phyloP scores from a whole-genome alignment of 140 eudicot species.

The Bidens hawaiensis region DNA sequence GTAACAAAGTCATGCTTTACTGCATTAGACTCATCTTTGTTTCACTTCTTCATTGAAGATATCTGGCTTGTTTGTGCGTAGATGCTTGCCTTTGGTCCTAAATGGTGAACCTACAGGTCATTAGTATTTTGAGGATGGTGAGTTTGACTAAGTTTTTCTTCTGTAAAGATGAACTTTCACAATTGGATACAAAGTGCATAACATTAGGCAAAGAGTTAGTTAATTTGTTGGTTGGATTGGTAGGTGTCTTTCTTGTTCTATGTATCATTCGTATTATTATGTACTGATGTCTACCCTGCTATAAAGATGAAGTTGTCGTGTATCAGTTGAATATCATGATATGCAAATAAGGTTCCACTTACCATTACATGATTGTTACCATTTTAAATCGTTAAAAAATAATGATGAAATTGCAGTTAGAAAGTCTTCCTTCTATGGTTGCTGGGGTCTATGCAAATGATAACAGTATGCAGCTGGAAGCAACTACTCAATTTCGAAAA shows the following conservation, averaged over 20 bases:
- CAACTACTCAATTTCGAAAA: constrained; percentile 90
- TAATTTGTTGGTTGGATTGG: constrained; percentile 2
- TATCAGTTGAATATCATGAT: background rate
- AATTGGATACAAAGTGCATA: background rate
- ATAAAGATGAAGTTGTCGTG: background rate
- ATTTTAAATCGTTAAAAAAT: background rate
- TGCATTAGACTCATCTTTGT: background rate
- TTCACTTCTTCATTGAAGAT: background rate
- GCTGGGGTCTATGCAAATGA: constrained; percentile 78
- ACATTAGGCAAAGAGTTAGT: background rate
- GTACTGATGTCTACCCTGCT: background rate
- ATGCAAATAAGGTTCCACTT: background rate
- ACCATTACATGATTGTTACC: background rate
- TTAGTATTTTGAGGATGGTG: background rate
- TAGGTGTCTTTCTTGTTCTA: constrained; percentile 1
- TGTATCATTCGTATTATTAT: background rate
- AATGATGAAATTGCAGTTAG: constrained; percentile 48
- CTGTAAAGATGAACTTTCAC: background rate
- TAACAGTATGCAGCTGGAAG: constrained; percentile 66
- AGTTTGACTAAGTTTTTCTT: background rate
- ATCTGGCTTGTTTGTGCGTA: background rate
- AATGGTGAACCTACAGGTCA: background rate
- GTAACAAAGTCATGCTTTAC: background rate
- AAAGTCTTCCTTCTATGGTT: constrained; percentile 77
- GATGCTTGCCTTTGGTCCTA: background rate